These are phyloP conservation scores for Lactarius evosmus DNA, from an alignment of 768 basidiomycete genomes.

Conservation along the genomic window DNA sequence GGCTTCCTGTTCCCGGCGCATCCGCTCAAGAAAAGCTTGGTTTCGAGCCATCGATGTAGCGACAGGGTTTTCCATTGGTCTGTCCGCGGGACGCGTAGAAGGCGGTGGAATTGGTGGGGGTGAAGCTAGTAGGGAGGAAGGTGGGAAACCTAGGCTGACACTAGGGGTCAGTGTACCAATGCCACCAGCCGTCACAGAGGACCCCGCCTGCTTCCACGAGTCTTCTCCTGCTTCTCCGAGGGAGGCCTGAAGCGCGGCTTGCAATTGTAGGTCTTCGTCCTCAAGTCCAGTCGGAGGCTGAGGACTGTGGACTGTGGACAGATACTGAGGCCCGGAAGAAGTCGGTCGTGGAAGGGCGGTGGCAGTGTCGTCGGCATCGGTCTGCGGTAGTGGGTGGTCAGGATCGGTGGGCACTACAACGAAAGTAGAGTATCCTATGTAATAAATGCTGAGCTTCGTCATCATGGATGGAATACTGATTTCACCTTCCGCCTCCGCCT, in stretches of 20 bases:
- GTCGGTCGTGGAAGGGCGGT: slow-evolving; percentile 56
- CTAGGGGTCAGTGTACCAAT: neutral
- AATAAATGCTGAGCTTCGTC: slow-evolving; percentile 12
- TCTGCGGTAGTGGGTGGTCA: slow-evolving; percentile 54
- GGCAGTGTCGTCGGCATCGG: slow-evolving; percentile 70
- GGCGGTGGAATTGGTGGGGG: slow-evolving; percentile 33
- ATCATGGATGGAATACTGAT: slow-evolving; percentile 22
- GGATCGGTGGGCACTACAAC: slow-evolving; percentile 65
- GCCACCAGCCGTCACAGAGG: neutral
- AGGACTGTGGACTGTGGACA: slow-evolving; percentile 16
- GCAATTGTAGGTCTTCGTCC: slow-evolving; percentile 85
- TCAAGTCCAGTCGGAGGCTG: slow-evolving; percentile 44
- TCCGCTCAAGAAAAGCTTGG: slow-evolving; percentile 29
- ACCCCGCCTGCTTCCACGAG: slow-evolving; percentile 6
- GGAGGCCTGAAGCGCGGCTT: slow-evolving; percentile 84
- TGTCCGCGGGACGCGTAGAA: slow-evolving; percentile 27
- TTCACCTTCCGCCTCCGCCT: slow-evolving; percentile 80
- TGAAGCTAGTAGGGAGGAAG: slow-evolving; percentile 31
- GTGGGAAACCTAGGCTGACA: slow-evolving; percentile 1
- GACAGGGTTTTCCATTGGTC: slow-evolving; percentile 29
- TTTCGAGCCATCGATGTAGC: slow-evolving; percentile 28
- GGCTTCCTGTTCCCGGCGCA: slow-evolving; percentile 60
- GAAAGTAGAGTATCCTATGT: slow-evolving; percentile 78
- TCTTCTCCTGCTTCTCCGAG: slow-evolving; percentile 35
- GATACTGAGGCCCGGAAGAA: slow-evolving; percentile 32